These are phyloP conservation scores for Microdochium trichocladiopsis DNA, from an alignment of 2,329 filamentous ascomycete genomes.

Conservation along the genomic window DNA sequence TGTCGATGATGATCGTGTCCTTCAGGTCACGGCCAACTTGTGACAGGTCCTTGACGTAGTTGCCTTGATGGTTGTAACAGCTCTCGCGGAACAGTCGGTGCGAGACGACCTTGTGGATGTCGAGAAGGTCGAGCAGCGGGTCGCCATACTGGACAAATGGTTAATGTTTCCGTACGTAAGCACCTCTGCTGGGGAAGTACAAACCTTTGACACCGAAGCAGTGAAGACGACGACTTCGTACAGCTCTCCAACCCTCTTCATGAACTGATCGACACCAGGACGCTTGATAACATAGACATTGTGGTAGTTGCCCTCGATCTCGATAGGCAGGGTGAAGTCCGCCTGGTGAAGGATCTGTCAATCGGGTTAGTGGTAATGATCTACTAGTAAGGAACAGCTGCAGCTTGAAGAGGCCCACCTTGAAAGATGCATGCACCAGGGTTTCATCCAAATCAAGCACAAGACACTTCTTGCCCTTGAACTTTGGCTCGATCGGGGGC, in stretches of 20 bases:
- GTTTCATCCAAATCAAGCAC: constrained; percentile 96
- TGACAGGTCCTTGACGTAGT: constrained; percentile 98
- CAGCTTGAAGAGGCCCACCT: constrained; percentile 49
- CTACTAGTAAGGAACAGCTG: neutral
- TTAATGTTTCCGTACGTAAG: constrained; percentile 6
- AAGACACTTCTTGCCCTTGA: constrained; percentile 85
- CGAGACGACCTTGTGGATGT: constrained; percentile 95
- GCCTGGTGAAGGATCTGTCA: constrained; percentile 91
- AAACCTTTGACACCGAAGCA: constrained; percentile 92
- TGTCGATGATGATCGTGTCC: constrained; percentile 99
- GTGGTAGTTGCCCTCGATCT: constrained; percentile 98
- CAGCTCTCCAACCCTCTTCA: constrained; percentile 95
- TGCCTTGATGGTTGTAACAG: constrained; percentile 98
- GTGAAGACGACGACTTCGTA: constrained; percentile 99
- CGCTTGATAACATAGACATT: constrained; percentile 99
- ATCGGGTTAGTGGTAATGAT: constrained; percentile 4
- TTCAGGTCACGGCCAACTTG: constrained; percentile 92
- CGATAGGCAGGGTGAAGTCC: constrained; percentile 97
- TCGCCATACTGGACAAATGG: constrained; percentile 69
- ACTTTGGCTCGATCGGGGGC: constrained; percentile 71
- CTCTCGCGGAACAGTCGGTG: constrained; percentile 95
- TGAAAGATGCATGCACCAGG: constrained; percentile 96
- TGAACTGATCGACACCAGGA: constrained; percentile 96
- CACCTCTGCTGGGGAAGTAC: constrained; percentile 11
- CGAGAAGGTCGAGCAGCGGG: constrained; percentile 88